phyloP scores from a whole-genome alignment of 768 basidiomycete species.

The Collybiopsis confluens region DNA sequence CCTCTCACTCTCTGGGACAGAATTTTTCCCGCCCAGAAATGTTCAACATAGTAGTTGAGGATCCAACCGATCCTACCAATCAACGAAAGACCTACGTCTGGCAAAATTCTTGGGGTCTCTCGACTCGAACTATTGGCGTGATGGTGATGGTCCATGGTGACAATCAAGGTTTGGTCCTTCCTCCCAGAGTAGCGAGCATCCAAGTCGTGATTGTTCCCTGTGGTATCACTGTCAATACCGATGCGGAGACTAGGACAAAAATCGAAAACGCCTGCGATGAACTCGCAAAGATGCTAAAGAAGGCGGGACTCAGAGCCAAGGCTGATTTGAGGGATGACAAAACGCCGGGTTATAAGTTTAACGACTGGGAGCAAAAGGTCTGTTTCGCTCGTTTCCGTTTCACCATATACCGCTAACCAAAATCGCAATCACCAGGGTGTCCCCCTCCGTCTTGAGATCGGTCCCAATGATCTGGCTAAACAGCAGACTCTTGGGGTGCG shows the following conservation, averaged over 20 bases:
- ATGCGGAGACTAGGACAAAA: slow-evolving; percentile 56
- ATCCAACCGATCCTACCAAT: slow-evolving; percentile 70
- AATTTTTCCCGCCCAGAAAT: slow-evolving; percentile 95
- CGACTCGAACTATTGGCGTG: slow-evolving; percentile 93
- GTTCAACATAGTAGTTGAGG: slow-evolving; percentile 98
- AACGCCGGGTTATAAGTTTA: slow-evolving; percentile 98
- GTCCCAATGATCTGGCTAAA: slow-evolving; percentile 86
- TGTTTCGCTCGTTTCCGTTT: slow-evolving; percentile 8
- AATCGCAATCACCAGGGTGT: slow-evolving; percentile 65
- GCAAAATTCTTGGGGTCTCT: slow-evolving; percentile 99
- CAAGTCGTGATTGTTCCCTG: slow-evolving; percentile 93
- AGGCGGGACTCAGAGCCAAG: slow-evolving; percentile 74
- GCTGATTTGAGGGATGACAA: slow-evolving; percentile 94
- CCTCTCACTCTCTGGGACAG: slow-evolving; percentile 96
- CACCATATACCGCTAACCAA: not conserved
- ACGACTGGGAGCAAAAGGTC: slow-evolving; percentile 99
- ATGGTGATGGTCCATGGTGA: slow-evolving; percentile 99
- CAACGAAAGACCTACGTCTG: slow-evolving; percentile 79
- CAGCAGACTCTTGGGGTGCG: slow-evolving; percentile 80
- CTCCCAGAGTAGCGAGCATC: slow-evolving; percentile 91
- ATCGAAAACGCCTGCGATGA: slow-evolving; percentile 79
- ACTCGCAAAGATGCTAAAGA: slow-evolving; percentile 69
- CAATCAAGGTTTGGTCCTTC: slow-evolving; percentile 94
- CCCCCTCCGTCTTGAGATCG: slow-evolving; percentile 94
- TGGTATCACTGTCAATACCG: slow-evolving; percentile 85